Evolutionary conservation across 129 eudicot species (phyloP), one percentile per base, ranked within the genome.

Genomic region (Escallonia rubra): DNA sequence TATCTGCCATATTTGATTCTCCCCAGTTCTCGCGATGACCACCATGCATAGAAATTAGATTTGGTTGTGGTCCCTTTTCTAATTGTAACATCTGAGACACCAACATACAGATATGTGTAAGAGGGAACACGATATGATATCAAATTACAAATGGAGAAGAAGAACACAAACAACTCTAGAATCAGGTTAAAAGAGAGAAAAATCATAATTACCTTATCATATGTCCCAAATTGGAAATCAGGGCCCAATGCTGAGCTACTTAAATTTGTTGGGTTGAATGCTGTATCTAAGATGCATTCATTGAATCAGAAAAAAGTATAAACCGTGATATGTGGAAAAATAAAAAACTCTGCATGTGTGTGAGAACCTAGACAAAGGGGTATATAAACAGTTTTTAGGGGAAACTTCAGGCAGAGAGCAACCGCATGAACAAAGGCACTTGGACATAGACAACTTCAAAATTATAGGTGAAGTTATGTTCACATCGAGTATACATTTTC

Each of bases 1-100:
- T 84, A 51, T 81, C 94, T 67, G 77, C 90, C 86, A 81, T 74
- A 75, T 81, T 88, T 11, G 96, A 79, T 55, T 91, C 97, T 67
- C 77, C 89, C 95, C 96, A 87, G 14, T 85, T 87, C 72, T 91
- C 94, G 65, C 71, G 87, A 63, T 77, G 80, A 74, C 64, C 72
- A 38, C 81, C 85, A 10, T 84, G 66, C 6, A 73, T 67, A 74
- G 90, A 64, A 74, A 67, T 80, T 43, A 72, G 74, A 69, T 73
- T 78, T 13, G 59, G 63, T 65, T 80, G 87, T 10, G 75, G 69
- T 41, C 79, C 79, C 54, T 73, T 87, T 70, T 76, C 89, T 54
- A 76, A 63, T 59, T 79, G 81, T 63, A 78, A 61, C 76, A 78
- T 72, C 83, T 89, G 83, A 78, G 79, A 72, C 62, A 67, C 71